A percentile compares a stretch with the other conserved stretches of the same genome.
Conservation (phyloP, 768 basidiomycete genomes). For the Suillus alpinus region DNA sequence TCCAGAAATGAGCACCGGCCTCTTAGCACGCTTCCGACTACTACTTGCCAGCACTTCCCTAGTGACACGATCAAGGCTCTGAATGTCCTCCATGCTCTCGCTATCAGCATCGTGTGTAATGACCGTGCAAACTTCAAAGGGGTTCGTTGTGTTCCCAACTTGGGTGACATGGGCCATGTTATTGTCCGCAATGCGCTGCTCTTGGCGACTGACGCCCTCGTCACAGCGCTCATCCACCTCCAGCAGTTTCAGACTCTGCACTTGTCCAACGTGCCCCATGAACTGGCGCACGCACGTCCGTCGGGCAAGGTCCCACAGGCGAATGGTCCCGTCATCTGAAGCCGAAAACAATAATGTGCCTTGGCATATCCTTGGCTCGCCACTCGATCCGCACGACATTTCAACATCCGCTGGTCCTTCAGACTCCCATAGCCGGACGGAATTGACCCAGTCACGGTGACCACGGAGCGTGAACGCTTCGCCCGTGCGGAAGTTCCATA, state of each 20-base stretch:
- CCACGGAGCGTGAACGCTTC: slow-evolving; percentile 91
- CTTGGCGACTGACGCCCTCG: slow-evolving; percentile 17
- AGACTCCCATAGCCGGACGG: slow-evolving; percentile 89
- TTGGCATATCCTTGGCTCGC: slow-evolving; percentile 52
- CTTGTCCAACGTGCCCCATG: slow-evolving; percentile 89
- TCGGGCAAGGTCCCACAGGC: slow-evolving; percentile 86
- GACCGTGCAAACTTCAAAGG: slow-evolving; percentile 27
- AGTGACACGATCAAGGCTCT: slow-evolving; percentile 6
- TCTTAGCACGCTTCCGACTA: slow-evolving; percentile 34
- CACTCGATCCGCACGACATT: slow-evolving; percentile 30
- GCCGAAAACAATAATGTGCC: slow-evolving; percentile 98
- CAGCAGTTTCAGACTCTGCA: slow-evolving; percentile 85
- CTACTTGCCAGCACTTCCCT: slow-evolving; percentile 5
- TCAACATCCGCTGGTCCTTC: slow-evolving; percentile 8
- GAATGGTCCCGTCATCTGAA: slow-evolving; percentile 91
- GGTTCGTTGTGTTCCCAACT: slow-evolving; percentile 10
- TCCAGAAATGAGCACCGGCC: slow-evolving; percentile 82
- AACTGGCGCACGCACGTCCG: slow-evolving; percentile 83
- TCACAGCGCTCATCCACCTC: slow-evolving; percentile 54
- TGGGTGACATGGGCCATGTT: slow-evolving; percentile 15
- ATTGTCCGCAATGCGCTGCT: slow-evolving; percentile 12
- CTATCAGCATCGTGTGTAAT: slow-evolving; percentile 24
- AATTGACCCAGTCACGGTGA: slow-evolving; percentile 95
- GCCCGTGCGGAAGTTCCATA: slow-evolving; percentile 91
- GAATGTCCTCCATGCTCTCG: slow-evolving; percentile 15